Conservation (phyloP, 2,329 filamentous ascomycete species). For the Fusarium verrucosum region DNA sequence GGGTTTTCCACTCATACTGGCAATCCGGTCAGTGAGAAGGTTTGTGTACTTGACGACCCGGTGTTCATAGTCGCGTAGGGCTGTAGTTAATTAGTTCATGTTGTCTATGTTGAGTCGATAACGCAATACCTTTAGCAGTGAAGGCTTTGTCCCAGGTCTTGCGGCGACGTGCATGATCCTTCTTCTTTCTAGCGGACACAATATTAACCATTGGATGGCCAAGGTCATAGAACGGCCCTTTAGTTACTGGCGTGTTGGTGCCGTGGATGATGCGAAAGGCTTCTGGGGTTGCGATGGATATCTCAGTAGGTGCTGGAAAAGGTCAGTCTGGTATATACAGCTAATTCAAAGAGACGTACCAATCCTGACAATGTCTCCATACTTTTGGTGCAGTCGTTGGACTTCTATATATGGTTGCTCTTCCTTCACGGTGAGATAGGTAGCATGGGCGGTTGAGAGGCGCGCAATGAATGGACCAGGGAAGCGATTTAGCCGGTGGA, state of each 20-base stretch:
- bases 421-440: background rate
- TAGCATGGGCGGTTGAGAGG: constrained; percentile 6
- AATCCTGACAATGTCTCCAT: constrained; percentile 31
- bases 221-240: constrained; percentile 27
- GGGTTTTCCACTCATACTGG: background rate
- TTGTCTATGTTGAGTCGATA: too few species aligned
- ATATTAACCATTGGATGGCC: constrained; percentile 13
- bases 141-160: constrained; percentile 33
- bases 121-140: constrained; percentile 23
- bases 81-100: background rate
- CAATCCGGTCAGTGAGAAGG: background rate
- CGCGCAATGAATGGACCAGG: constrained; percentile 25
- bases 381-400: constrained; percentile 16
- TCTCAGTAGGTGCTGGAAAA: background rate
- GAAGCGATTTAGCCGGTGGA: constrained; percentile 22
- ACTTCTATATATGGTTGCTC: constrained; percentile 20
- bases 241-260: background rate
- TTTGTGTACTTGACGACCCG: constrained; percentile 14
- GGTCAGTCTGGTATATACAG: fast-evolving
- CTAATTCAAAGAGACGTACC: background rate
- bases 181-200: background rate
- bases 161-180: constrained; percentile 18
- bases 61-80: constrained; percentile 23
- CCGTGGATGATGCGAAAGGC: constrained; percentile 25
- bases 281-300: constrained; percentile 24